A percentile compares a stretch with the other conserved stretches of the same genome.
Evolutionary conservation across 345 rosid genomes (phyloP).

Genomic region (Sonneratia alba): DNA sequence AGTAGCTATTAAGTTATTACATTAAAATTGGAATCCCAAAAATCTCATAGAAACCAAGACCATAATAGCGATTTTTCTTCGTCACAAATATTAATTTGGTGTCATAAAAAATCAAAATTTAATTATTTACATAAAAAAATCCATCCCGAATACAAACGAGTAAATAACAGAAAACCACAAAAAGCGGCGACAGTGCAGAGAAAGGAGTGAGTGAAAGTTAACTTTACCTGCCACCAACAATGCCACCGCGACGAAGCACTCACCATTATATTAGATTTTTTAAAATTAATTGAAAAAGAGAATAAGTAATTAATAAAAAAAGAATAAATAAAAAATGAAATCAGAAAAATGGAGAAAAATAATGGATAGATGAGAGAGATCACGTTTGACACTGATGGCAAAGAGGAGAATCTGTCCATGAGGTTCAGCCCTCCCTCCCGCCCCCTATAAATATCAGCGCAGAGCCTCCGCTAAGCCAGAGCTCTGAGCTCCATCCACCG

Average conservation of each 20-base stretch:
- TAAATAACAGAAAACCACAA: neutral
- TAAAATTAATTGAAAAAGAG: too few relatives aligned
- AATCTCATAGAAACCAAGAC: too few relatives aligned
- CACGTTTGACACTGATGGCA: neutral
- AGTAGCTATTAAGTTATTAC: too few relatives aligned
- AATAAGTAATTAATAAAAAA: too few relatives aligned
- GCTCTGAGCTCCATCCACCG: conserved; percentile 2
- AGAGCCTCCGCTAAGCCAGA: conserved; percentile 4
- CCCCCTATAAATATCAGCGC: conserved; percentile 18
- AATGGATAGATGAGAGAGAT: neutral
- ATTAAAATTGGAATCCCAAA: too few relatives aligned
- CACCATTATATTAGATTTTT: neutral
- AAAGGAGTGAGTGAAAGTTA: neutral
- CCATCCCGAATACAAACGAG: too few relatives aligned
- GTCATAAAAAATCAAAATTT: too few relatives aligned
- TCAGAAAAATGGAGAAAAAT: too few relatives aligned
- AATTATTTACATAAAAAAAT: too few relatives aligned
- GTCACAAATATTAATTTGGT: too few relatives aligned
- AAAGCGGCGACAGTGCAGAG: neutral
- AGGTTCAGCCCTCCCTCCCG: neutral
- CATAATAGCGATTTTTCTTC: too few relatives aligned
- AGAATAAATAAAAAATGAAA: too few relatives aligned
- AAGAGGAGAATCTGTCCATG: neutral
- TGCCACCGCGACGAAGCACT: neutral
- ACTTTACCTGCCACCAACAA: neutral